A percentile compares a stretch with the other conserved stretches of the same genome.
Evolutionary conservation across 2,329 filamentous ascomycete species (phyloP).

Genomic region (Epichloe bromicola): DNA sequence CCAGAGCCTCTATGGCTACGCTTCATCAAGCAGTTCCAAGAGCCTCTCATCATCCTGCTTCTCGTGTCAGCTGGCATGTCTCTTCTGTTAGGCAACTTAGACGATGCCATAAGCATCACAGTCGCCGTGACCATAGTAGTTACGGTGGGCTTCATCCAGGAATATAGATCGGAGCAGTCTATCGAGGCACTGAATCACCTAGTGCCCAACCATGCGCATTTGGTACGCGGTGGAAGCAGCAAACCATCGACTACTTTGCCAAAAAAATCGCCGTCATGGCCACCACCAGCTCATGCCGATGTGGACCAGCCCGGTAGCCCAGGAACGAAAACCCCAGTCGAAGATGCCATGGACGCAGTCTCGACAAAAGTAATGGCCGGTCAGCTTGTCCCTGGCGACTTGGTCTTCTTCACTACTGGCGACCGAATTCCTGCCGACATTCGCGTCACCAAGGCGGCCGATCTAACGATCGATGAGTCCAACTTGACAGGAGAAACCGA

Average conservation of each 20-base stretch:
- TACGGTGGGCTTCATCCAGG: constrained; percentile 88
- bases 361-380: constrained; percentile 78
- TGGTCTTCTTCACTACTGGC: constrained; percentile 88
- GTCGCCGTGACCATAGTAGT: constrained; percentile 96
- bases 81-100: constrained; percentile 79
- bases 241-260: constrained; percentile 17
- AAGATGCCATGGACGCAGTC: constrained; percentile 53
- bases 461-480: constrained; percentile 89
- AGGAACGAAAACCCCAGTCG: constrained; percentile 45
- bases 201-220: constrained; percentile 87
- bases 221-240: constrained; percentile 54
- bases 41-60: constrained; percentile 86
- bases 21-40: constrained; percentile 93
- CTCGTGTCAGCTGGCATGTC: constrained; percentile 81
- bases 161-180: constrained; percentile 95
- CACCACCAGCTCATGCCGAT: constrained; percentile 28
- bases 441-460: constrained; percentile 78
- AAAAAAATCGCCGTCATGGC: constrained; percentile 34
- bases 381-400: constrained; percentile 79
- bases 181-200: constrained; percentile 88
- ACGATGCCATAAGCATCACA: constrained; percentile 91
- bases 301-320: constrained; percentile 28
- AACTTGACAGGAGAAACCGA: constrained; percentile 96
- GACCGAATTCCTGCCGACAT: constrained; percentile 95
- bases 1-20: constrained; percentile 91